These are phyloP conservation scores for Candida incommunis DNA, from an alignment of 805 yeast species.

Conservation along the genomic window DNA sequence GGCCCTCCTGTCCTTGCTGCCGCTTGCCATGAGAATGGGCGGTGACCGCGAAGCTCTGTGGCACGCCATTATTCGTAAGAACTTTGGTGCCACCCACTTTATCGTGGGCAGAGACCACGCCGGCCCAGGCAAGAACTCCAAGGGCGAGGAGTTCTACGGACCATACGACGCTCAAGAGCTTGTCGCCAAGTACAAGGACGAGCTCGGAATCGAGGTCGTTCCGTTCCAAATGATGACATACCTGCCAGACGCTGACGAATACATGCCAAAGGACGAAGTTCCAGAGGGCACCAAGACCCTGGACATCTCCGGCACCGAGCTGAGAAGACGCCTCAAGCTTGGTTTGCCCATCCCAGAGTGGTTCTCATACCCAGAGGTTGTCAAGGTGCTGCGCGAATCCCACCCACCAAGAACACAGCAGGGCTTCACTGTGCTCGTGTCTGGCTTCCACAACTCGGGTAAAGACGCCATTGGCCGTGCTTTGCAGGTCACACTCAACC, in stretches of 20 bases:
- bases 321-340: slow-evolving; percentile 72
- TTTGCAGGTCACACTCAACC: slow-evolving; percentile 79
- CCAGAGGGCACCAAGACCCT: slow-evolving; percentile 68
- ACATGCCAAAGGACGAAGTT: slow-evolving; percentile 88
- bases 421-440: slow-evolving; percentile 69
- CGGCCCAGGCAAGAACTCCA: slow-evolving; percentile 82
- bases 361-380: slow-evolving; percentile 97
- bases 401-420: slow-evolving; percentile 86
- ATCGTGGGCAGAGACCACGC: slow-evolving; percentile 98
- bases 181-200: slow-evolving; percentile 60
- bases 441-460: slow-evolving; percentile 46
- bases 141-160: slow-evolving; percentile 89
- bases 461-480: slow-evolving; percentile 63
- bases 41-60: slow-evolving; percentile 97
- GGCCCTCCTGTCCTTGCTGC: slow-evolving; percentile 77
- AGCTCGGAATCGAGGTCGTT: slow-evolving; percentile 78
- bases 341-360: slow-evolving; percentile 89
- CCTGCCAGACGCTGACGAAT: slow-evolving; percentile 87
- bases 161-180: slow-evolving; percentile 93
- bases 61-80: slow-evolving; percentile 95
- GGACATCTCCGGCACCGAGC: slow-evolving; percentile 89
- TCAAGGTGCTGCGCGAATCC: slow-evolving; percentile 73
- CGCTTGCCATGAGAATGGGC: slow-evolving; percentile 98
- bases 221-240: slow-evolving; percentile 97
- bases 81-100: slow-evolving; percentile 93